phyloP scores from a whole-genome alignment of 768 basidiomycete genomes.

The Phylloporus sp. region DNA sequence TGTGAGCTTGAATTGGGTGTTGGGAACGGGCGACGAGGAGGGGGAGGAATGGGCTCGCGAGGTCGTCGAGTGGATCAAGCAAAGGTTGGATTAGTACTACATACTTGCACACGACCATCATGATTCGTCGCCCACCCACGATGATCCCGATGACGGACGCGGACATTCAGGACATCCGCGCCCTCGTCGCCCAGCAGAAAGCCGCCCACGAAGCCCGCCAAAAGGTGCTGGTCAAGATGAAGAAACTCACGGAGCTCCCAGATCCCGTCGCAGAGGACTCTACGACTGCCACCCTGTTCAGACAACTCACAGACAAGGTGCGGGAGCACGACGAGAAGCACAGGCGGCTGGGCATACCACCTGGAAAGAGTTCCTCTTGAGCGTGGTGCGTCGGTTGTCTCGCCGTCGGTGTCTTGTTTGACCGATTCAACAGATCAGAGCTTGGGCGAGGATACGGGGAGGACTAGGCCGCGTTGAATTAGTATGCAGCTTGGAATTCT shows the following conservation, averaged over 20 bases:
- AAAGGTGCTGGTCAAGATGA: conserved; percentile 40
- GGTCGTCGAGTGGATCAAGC: conserved; percentile 34
- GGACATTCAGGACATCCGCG: conserved; percentile 76
- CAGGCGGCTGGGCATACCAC: conserved; percentile 25
- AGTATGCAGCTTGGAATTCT: no score
- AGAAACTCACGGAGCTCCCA: conserved; percentile 37
- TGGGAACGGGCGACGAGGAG: conserved; percentile 49
- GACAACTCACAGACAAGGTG: conserved; percentile 17
- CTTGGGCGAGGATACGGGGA: no score
- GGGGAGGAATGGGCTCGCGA: conserved; percentile 62
- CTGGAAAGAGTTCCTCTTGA: conserved; percentile 23
- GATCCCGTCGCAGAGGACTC: conserved; percentile 11
- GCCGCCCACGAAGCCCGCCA: conserved; percentile 38
- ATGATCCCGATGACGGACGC: conserved; percentile 69
- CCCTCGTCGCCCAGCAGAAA: conserved; percentile 49
- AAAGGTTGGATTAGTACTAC: no score
- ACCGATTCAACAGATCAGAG: no score
- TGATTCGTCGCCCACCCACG: conserved; percentile 78
- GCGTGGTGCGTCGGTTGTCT: not conserved
- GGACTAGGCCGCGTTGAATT: no score
- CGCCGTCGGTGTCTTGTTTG: not conserved
- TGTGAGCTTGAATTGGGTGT: conserved; percentile 47
- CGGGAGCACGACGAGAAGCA: conserved; percentile 27
- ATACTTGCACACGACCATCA: no score
- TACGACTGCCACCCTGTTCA: conserved; percentile 8